Base-by-base conservation (phyloP, 768 basidiomycete species). In the Candolleomyces aberdarensis region DNA sequence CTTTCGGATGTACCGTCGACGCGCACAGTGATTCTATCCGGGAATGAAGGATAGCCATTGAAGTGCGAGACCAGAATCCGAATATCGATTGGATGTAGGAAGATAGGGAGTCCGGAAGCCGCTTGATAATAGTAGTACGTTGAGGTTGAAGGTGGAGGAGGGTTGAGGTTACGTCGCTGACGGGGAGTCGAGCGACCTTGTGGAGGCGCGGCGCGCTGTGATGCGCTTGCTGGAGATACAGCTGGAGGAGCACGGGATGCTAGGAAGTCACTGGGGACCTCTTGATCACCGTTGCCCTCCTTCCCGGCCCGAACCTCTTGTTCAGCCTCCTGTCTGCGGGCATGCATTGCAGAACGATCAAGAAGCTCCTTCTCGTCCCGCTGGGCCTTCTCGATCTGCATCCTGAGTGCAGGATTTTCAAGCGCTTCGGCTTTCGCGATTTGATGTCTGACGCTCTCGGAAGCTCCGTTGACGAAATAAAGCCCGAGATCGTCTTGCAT, bases 111-210 rank as follows among this genome's bases (percentile, higher is more conserved):
- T 13, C 97, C 97, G 1, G 92, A 91, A 0, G 93, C 86, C 17
- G 94, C 91, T 72, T 98, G 97, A 72, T 98, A 99, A 74, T 91
- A 99, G 71, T 91, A 95, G 75, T 96, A 99, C 9, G 93, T 89
- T 10, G 92, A 89, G 15, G 91, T 90, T 17, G 91, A 91, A 17
- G 89, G 91, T 3, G 92, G 91, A 2, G 91, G 91, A 0, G 92
- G 91, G 67, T 94, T 94, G 65, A 94, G 73, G 70, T 94, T 94
- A 60, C 85, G 83, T 31, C 91, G 85, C 57, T 86, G 86, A 59
- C 83, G 82, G 39, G 82, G 83, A 56, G 70, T 69, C 62, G 80
- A 83, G 48, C 78, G 81, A 47, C 65, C 70, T 41, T 67, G 68
- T 15, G 76, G 65, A 49, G 36, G 58, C 55, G 53, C 58, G 14